Conservation (phyloP, 139 green algal genomes). For the Chlamydomonas sphaeroides region DNA sequence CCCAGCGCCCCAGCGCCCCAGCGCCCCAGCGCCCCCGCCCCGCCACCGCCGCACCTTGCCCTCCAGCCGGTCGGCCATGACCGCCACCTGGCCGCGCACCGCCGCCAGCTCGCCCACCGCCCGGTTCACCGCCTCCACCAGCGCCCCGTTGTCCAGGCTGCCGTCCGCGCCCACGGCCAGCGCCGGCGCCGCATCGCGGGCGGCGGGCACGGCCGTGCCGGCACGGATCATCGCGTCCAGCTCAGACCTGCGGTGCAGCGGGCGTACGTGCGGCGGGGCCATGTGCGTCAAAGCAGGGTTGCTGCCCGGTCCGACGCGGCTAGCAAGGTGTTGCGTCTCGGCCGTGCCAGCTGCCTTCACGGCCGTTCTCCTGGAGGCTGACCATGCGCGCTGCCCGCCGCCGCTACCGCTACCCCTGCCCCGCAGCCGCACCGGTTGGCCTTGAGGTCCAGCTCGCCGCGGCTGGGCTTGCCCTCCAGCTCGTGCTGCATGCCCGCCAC, state of each 20-base stretch:
- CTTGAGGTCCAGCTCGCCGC: constrained; percentile 19
- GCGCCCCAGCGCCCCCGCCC: no score
- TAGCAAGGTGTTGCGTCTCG: no score
- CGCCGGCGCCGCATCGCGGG: not conserved
- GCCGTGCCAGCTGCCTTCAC: no score
- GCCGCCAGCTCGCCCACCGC: constrained; percentile 15
- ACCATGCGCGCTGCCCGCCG: no score
- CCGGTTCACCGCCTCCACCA: constrained; percentile 30
- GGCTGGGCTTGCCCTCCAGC: constrained; percentile 35
- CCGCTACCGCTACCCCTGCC: no score
- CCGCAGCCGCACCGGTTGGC: constrained; percentile 27
- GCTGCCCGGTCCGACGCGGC: no score
- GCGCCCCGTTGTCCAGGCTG: not conserved
- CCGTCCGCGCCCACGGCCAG: constrained; percentile 15
- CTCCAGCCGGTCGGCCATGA: constrained; percentile 20
- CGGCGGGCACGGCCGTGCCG: not conserved
- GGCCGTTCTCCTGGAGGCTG: no score
- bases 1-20: no score
- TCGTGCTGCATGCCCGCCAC: constrained; percentile 23
- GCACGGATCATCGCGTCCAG: constrained; percentile 21
- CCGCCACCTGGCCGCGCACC: constrained; percentile 13
- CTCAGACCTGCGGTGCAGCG: not conserved
- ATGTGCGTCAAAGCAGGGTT: no score
- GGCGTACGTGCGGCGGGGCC: no score
- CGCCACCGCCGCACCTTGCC: constrained; percentile 16